Evolutionary conservation across 1,284 basidiomycete genomes (phyloP).

Genomic region (Cystobasidium sp.): DNA sequence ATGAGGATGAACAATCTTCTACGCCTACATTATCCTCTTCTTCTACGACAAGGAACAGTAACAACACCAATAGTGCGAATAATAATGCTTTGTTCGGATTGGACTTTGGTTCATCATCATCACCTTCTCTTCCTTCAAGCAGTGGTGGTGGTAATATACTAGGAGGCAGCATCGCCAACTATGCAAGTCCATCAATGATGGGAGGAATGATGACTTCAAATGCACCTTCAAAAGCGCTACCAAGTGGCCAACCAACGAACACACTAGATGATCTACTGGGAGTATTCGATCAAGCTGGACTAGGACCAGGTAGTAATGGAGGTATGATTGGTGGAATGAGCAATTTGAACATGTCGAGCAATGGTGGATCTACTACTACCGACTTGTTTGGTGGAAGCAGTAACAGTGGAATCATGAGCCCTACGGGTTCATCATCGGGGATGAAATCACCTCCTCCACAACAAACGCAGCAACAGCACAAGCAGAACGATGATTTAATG

Average conservation of each 20-base stretch:
- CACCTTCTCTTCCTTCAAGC: conserved; percentile 14
- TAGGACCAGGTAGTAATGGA: conserved; percentile 34
- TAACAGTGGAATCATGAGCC: conserved; percentile 17
- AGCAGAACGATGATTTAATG: conserved; percentile 40
- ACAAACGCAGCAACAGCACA: not conserved
- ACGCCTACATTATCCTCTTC: conserved; percentile 10
- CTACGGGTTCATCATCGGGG: not conserved
- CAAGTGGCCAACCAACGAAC: conserved; percentile 62
- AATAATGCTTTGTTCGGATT: conserved; percentile 59
- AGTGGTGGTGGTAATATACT: conserved; percentile 31
- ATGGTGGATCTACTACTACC: conserved; percentile 1
- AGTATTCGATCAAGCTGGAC: conserved; percentile 48
- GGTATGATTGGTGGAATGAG: conserved; percentile 24
- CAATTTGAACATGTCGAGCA: not conserved
- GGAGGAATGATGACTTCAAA: conserved; percentile 28
- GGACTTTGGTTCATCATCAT: conserved; percentile 64
- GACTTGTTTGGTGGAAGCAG: conserved; percentile 3
- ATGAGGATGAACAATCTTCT: conserved; percentile 64
- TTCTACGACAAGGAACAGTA: conserved; percentile 54
- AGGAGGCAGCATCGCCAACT: not conserved
- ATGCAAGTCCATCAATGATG: not conserved
- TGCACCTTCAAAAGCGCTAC: conserved; percentile 45
- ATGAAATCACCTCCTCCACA: conserved; percentile 21
- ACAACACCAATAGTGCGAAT: conserved; percentile 8
- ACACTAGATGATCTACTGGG: conserved; percentile 70